Evolutionary conservation across 257 asterid genomes (phyloP).

Genomic region (Solanum phureja): DNA sequence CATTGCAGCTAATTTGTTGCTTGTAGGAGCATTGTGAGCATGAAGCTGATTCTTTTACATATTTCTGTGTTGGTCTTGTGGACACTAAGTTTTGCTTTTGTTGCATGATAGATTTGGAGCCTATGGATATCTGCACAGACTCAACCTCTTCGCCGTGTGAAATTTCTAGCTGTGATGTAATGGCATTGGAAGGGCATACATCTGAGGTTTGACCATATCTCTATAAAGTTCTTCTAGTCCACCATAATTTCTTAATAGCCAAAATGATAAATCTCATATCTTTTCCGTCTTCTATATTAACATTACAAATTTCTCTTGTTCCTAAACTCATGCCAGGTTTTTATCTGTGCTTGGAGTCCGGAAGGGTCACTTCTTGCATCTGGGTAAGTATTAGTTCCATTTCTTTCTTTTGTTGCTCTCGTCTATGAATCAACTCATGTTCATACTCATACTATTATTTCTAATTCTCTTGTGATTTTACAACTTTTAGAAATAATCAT

Average conservation of each 20-base stretch:
- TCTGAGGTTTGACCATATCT: slow-evolving; percentile 60
- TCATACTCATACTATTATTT: neutral
- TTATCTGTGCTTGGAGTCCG: slow-evolving; percentile 96
- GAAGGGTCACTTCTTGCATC: slow-evolving; percentile 89
- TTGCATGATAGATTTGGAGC: neutral
- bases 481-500: neutral
- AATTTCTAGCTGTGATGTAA: slow-evolving; percentile 61
- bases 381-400: slow-evolving; percentile 45
- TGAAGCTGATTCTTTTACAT: neutral
- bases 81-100: neutral
- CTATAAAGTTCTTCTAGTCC: neutral
- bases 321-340: slow-evolving; percentile 48
- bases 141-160: slow-evolving; percentile 50
- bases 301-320: neutral
- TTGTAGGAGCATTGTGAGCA: neutral
- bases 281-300: neutral
- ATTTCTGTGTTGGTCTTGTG: neutral
- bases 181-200: slow-evolving; percentile 86
- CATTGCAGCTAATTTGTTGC: neutral
- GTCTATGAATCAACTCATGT: neutral
- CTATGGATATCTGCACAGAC: slow-evolving; percentile 51
- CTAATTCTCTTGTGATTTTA: neutral
- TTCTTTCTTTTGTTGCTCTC: neutral
- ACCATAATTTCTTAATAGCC: neutral
- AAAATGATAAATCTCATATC: neutral